Conservation (phyloP, 1,139 yeast species). For the Saccharomycopsis crataegensis region DNA sequence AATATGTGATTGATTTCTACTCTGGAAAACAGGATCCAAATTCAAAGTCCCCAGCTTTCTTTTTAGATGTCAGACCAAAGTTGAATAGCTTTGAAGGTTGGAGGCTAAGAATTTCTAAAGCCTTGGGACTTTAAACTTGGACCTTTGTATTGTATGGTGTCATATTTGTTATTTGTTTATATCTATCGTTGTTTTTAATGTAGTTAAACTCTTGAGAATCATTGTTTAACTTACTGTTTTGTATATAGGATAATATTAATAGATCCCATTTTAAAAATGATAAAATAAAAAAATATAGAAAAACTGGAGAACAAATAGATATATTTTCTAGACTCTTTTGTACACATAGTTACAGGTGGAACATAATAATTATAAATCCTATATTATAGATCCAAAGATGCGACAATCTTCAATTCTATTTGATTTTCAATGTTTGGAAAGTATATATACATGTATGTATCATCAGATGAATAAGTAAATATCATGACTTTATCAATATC, state of each 20-base stretch:
- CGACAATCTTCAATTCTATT: neutral
- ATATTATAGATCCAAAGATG: neutral
- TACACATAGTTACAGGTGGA: neutral
- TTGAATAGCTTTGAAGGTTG: constrained; percentile 74
- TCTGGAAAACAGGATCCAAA: constrained; percentile 48
- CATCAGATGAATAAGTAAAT: too few relatives aligned
- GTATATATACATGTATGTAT: too few relatives aligned
- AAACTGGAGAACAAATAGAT: too few relatives aligned
- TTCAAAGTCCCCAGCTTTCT: constrained; percentile 51
- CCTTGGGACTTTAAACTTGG: constrained; percentile 41
- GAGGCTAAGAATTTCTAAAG: constrained; percentile 53
- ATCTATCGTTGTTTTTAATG: neutral
- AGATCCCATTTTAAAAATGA: neutral
- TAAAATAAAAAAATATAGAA: neutral
- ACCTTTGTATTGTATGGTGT: neutral
- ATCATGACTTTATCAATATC: too few relatives aligned
- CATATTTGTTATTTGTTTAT: neutral
- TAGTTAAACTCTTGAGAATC: too few relatives aligned
- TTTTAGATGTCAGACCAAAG: constrained; percentile 87
- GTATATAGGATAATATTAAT: too few relatives aligned
- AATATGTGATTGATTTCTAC: constrained; percentile 91
- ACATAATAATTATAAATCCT: neutral
- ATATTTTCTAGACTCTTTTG: too few relatives aligned
- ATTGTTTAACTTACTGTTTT: too few relatives aligned
- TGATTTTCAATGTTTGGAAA: neutral